These are phyloP conservation scores for Solanum raphanifolium DNA, from an alignment of 257 asterid species.

Conservation along the genomic window DNA sequence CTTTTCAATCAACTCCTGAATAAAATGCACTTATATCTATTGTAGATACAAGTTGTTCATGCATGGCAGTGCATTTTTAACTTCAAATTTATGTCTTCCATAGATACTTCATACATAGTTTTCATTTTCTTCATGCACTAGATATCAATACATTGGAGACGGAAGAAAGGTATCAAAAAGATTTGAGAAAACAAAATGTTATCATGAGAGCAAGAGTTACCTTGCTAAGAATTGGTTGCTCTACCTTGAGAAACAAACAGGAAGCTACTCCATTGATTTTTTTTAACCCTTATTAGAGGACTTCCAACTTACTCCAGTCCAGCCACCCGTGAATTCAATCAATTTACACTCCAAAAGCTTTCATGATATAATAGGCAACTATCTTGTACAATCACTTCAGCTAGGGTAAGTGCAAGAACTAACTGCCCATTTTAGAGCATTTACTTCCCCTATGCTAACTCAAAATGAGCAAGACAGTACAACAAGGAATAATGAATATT, in stretches of 20 bases:
- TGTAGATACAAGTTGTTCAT: background rate
- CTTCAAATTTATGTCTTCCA: background rate
- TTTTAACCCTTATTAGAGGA: background rate
- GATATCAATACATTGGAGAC: background rate
- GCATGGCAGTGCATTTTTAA: background rate
- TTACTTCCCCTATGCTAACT: background rate
- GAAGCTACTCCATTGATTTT: background rate
- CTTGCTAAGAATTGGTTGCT: background rate
- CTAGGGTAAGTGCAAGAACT: background rate
- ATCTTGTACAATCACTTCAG: background rate
- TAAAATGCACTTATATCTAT: background rate
- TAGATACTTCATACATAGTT: background rate
- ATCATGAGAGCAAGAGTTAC: background rate
- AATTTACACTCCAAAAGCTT: background rate
- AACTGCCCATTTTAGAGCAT: background rate
- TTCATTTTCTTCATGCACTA: background rate
- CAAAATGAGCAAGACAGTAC: background rate
- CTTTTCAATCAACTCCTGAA: background rate
- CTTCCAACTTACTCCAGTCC: background rate
- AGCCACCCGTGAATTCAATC: background rate
- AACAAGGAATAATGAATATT: background rate
- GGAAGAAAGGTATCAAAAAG: background rate
- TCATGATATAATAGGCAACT: background rate
- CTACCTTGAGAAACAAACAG: background rate
- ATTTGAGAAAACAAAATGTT: background rate